Evolutionary conservation across 2,329 filamentous ascomycete species (phyloP).

Genomic region (Aspergillus terreus): DNA sequence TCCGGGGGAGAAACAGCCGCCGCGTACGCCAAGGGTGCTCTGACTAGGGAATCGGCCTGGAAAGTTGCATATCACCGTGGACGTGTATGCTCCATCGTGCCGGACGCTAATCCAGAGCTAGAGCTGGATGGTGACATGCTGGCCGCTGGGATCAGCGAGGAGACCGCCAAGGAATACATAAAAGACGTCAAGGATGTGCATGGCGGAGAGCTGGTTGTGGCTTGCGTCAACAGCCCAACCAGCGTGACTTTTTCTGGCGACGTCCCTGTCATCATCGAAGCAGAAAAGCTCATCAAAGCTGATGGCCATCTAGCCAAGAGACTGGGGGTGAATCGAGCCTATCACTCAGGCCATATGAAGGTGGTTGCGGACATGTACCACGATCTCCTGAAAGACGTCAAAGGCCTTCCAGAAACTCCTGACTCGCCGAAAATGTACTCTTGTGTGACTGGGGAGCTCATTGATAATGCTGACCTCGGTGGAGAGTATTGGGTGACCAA

Average conservation of each 20-base stretch:
- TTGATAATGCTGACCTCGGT: neutral
- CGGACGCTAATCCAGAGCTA: neutral
- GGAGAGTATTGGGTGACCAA: neutral
- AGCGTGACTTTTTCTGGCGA: neutral
- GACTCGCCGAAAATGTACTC: neutral
- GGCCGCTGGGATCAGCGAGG: slow-evolving; percentile 7
- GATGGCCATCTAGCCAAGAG: neutral
- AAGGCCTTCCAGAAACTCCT: neutral
- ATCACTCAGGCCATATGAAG: neutral
- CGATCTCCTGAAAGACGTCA: neutral
- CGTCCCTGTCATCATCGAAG: neutral
- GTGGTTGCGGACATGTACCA: neutral
- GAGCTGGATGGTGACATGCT: slow-evolving; percentile 23
- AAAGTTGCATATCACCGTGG: slow-evolving; percentile 2
- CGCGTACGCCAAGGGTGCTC: slow-evolving; percentile 37
- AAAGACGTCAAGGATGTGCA: neutral
- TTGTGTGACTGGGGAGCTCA: neutral
- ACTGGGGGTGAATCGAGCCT: neutral
- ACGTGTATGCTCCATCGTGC: neutral
- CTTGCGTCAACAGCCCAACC: neutral
- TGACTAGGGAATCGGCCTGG: slow-evolving; percentile 10
- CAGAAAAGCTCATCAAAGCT: neutral
- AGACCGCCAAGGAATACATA: neutral
- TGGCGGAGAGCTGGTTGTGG: neutral
- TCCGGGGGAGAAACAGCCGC: slow-evolving; percentile 39